Evolutionary conservation across 2,329 filamentous ascomycete species (phyloP).

Genomic region (Aspergillus tubingensis): DNA sequence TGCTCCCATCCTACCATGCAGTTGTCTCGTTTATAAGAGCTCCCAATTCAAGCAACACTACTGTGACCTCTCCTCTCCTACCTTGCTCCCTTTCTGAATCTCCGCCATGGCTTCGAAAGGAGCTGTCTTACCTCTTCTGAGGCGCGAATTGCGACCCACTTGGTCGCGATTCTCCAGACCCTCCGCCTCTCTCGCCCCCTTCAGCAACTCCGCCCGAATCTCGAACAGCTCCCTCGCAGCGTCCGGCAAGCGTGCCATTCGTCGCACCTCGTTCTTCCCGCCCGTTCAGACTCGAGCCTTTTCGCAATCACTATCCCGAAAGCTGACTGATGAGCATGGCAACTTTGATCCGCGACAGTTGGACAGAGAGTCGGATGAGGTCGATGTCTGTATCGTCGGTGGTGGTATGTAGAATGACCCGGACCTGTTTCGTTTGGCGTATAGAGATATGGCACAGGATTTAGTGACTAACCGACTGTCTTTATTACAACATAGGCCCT

Average conservation of each 20-base stretch:
- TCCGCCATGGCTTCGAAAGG: constrained; percentile 45
- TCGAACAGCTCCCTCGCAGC: constrained; percentile 23
- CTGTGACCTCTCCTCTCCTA: constrained; percentile 2
- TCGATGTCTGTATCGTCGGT: constrained; percentile 95
- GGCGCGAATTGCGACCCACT: constrained; percentile 40
- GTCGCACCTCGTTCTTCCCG: constrained; percentile 25
- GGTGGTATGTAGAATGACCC: constrained; percentile 59
- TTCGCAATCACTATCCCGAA: constrained; percentile 45
- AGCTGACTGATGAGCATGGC: constrained; percentile 53
- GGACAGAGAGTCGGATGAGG: constrained; percentile 87
- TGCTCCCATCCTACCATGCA: constrained; percentile 18
- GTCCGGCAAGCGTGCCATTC: constrained; percentile 21
- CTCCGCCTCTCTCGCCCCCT: constrained; percentile 25
- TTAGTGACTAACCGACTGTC: constrained; percentile 8
- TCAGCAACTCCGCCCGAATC: constrained; percentile 23
- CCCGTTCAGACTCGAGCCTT: constrained; percentile 44
- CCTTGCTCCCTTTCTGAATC: constrained; percentile 1
- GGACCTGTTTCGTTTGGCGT: neutral
- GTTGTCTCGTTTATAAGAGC: constrained; percentile 12
- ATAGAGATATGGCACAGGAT: neutral
- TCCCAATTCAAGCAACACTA: constrained; percentile 4
- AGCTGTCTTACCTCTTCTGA: constrained; percentile 44
- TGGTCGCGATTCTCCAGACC: constrained; percentile 32
- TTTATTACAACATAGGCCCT: constrained; percentile 58
- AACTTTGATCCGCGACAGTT: constrained; percentile 66